phyloP scores from a whole-genome alignment of 1,284 basidiomycete genomes.

The Sporisorium graminicola region DNA sequence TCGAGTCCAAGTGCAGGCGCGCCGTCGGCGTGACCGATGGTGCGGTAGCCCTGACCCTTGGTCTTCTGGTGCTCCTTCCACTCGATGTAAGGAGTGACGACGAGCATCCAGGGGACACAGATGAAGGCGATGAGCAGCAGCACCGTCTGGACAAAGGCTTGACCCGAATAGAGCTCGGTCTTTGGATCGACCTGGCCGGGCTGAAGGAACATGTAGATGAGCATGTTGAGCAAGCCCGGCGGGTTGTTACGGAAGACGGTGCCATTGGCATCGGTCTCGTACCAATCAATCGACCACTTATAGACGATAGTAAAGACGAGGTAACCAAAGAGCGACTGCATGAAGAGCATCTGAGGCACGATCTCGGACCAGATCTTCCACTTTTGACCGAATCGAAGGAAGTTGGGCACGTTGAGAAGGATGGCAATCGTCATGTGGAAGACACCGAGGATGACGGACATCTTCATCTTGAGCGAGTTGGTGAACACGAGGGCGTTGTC shows the following conservation, averaged over 20 bases:
- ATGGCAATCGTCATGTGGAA: conserved; percentile 99
- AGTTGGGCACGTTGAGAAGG: conserved; percentile 94
- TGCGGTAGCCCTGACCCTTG: conserved; percentile 84
- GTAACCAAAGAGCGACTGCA: conserved; percentile 97
- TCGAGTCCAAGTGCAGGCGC: conserved; percentile 52
- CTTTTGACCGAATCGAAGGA: conserved; percentile 88
- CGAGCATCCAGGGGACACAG: conserved; percentile 96
- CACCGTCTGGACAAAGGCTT: conserved; percentile 85
- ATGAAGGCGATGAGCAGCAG: conserved; percentile 84
- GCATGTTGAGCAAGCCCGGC: conserved; percentile 80
- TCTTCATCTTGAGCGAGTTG: conserved; percentile 99
- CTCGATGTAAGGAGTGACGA: conserved; percentile 90
- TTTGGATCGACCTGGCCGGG: conserved; percentile 75
- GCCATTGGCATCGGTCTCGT: conserved; percentile 73
- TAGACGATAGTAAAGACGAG: conserved; percentile 93
- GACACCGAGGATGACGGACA: conserved; percentile 96
- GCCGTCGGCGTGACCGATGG: conserved; percentile 70
- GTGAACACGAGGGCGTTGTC: conserved; percentile 93
- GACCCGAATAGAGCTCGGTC: conserved; percentile 85
- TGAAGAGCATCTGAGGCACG: conserved; percentile 95
- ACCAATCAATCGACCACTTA: conserved; percentile 97
- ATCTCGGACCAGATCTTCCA: conserved; percentile 93
- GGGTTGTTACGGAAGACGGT: conserved; percentile 74
- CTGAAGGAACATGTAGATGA: conserved; percentile 69
- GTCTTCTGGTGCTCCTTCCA: conserved; percentile 91